Evolutionary conservation across 1,284 basidiomycete species (phyloP).

Genomic region (Fomitopsis schrenkii): DNA sequence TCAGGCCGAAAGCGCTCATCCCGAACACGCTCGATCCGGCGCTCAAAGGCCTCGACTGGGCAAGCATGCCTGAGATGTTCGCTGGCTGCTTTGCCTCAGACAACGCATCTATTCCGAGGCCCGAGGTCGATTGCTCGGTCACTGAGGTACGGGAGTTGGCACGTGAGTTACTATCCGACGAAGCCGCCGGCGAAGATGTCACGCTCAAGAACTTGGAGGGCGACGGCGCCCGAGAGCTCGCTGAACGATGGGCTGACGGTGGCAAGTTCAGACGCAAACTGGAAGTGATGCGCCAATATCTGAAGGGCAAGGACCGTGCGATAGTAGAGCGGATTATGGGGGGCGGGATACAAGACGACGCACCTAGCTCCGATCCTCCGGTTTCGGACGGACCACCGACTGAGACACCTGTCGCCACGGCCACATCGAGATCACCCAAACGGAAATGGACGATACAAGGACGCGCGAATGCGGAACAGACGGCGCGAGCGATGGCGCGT

Average conservation of each 20-base stretch:
- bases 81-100: conserved; percentile 41
- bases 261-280: conserved; percentile 41
- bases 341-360: conserved; percentile 5
- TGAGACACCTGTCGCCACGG: not conserved
- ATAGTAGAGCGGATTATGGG: conserved; percentile 23
- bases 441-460: conserved; percentile 12
- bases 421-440: not conserved
- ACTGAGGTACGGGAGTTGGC: conserved; percentile 14
- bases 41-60: conserved; percentile 65
- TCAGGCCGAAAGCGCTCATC: conserved; percentile 68
- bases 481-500: conserved; percentile 20
- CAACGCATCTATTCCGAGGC: conserved; percentile 4
- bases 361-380: conserved; percentile 5
- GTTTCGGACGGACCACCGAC: not conserved
- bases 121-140: conserved; percentile 13
- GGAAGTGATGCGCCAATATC: conserved; percentile 38
- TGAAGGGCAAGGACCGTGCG: conserved; percentile 28
- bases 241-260: conserved; percentile 50
- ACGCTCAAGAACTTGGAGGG: conserved; percentile 59
- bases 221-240: conserved; percentile 40
- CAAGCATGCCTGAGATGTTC: conserved; percentile 66
- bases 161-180: conserved; percentile 7
- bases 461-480: conserved; percentile 18
- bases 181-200: conserved; percentile 36
- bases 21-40: conserved; percentile 76